phyloP scores from a whole-genome alignment of 139 green algal genomes.

The Trebouxia sp. region DNA sequence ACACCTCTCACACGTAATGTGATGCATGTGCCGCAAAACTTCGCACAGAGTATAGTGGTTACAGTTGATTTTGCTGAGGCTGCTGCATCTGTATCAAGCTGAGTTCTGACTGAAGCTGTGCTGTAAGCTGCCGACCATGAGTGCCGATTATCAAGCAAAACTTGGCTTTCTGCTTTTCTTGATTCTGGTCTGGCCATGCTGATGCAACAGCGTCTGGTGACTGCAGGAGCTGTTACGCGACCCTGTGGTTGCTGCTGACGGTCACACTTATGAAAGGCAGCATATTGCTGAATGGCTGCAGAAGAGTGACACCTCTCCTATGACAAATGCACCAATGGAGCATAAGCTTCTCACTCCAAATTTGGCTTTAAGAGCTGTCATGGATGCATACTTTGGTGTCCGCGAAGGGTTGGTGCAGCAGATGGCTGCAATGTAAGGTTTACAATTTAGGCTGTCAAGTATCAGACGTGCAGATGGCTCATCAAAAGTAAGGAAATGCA shows the following conservation, averaged over 20 bases:
- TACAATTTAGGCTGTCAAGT: no score
- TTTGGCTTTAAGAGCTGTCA: neutral
- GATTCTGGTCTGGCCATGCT: neutral
- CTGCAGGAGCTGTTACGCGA: conserved; percentile 31
- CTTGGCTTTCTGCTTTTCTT: no score
- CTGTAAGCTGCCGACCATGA: no score
- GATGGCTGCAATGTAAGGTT: neutral
- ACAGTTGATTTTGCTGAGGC: no score
- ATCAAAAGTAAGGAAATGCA: no score
- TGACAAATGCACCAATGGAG: conserved; percentile 31
- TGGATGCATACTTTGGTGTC: conserved; percentile 2
- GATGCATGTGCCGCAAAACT: no score
- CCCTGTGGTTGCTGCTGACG: conserved; percentile 39
- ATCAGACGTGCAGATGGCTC: neutral
- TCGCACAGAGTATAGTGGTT: no score
- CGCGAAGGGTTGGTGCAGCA: neutral
- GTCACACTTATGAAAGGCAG: conserved; percentile 34
- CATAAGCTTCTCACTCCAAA: conserved; percentile 35
- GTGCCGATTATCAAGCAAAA: no score
- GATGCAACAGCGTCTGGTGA: no score
- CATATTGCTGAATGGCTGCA: conserved; percentile 32
- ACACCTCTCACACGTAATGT: no score
- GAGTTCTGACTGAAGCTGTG: no score
- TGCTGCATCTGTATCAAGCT: no score
- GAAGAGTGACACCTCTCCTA: conserved; percentile 28